Conservation (phyloP, 345 rosid genomes). For the Dipteronia sinensis region DNA sequence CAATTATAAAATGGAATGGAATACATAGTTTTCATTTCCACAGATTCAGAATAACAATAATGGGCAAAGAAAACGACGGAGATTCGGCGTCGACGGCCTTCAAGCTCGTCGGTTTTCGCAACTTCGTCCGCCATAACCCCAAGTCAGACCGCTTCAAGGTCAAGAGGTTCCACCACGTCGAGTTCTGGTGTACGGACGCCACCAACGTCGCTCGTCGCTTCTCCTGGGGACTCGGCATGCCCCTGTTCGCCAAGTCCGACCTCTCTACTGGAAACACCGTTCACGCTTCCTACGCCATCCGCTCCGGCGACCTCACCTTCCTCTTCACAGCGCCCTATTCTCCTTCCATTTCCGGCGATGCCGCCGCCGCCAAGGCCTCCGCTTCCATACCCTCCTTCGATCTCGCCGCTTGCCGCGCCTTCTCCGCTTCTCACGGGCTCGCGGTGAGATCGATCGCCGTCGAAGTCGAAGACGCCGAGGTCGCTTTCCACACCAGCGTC, state of each 20-base stretch:
- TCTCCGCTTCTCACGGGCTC: constrained; percentile 69
- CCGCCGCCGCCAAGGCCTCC: constrained; percentile 22
- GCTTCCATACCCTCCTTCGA: constrained; percentile 69
- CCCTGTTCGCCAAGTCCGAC: constrained; percentile 76
- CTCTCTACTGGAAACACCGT: constrained; percentile 84
- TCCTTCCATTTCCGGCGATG: constrained; percentile 55
- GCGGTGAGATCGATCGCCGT: constrained; percentile 71
- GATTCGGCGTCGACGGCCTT: constrained; percentile 16
- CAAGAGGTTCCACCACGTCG: constrained; percentile 81
- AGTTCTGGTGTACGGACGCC: constrained; percentile 92
- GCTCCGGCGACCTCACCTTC: constrained; percentile 79
- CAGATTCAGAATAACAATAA: not conserved
- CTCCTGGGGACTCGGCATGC: constrained; percentile 96
- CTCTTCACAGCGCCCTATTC: constrained; percentile 89
- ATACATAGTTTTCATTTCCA: not conserved
- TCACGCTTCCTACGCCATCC: constrained; percentile 83
- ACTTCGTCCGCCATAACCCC: constrained; percentile 69
- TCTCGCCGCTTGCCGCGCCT: constrained; percentile 39
- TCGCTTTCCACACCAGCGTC: constrained; percentile 62
- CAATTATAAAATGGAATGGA: too few relatives aligned
- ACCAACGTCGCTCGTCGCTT: constrained; percentile 80
- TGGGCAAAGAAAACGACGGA: constrained; percentile 28
- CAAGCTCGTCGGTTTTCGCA: constrained; percentile 68
- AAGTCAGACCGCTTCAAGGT: constrained; percentile 73
- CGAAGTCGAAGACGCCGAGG: constrained; percentile 75